Evolutionary conservation across 176 grass and related monocot species (phyloP).

Genomic region (Ananas comosus): DNA sequence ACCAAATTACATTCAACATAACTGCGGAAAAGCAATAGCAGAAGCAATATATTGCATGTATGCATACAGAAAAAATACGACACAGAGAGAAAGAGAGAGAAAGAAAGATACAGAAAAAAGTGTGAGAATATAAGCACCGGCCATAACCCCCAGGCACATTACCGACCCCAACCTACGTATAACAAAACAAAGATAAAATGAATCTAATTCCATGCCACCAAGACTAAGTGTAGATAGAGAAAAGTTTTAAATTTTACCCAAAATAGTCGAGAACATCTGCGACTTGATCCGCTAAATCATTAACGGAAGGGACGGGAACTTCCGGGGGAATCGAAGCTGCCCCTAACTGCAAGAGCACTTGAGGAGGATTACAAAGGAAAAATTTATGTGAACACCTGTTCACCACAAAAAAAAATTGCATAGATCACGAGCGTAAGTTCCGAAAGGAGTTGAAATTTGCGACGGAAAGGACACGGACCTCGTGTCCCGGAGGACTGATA

Average conservation of each 20-base stretch:
- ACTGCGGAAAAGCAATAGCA: neutral
- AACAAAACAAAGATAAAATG: neutral
- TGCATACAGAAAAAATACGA: neutral
- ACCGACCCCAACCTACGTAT: constrained; percentile 12
- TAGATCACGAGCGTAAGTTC: neutral
- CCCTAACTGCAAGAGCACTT: constrained; percentile 5
- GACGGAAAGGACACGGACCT: neutral
- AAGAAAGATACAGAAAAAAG: constrained; percentile 18
- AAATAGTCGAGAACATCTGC: constrained; percentile 18
- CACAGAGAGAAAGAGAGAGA: neutral
- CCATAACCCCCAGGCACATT: constrained; percentile 20
- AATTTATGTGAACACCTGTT: neutral
- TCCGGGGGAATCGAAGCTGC: constrained; percentile 15
- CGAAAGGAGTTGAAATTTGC: neutral
- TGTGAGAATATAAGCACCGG: constrained; percentile 20
- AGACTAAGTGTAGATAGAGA: neutral
- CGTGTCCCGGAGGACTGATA: constrained; percentile 24
- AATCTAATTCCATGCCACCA: neutral
- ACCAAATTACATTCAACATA: neutral
- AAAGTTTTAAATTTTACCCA: neutral
- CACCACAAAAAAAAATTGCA: neutral
- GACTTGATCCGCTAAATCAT: constrained; percentile 26
- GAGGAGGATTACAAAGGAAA: neutral
- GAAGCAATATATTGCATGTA: neutral
- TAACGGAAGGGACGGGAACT: constrained; percentile 15